These are phyloP conservation scores for Auriscalpium microsporum DNA, from an alignment of 768 basidiomycete species.

Conservation along the genomic window DNA sequence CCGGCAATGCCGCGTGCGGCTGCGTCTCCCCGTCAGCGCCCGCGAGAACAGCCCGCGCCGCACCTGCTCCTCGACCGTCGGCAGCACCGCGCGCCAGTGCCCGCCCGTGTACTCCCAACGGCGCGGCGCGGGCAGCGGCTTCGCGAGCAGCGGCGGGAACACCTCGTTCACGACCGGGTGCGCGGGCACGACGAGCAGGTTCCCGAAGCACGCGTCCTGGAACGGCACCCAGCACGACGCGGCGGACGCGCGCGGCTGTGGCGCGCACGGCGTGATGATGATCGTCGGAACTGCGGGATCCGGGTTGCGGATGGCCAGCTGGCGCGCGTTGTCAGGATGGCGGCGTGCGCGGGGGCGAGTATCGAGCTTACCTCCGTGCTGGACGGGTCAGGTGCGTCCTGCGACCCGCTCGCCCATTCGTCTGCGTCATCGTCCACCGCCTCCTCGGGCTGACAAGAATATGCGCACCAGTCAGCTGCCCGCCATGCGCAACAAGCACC, in stretches of 20 bases:
- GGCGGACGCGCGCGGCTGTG: slow-evolving; percentile 27
- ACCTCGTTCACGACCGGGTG: slow-evolving; percentile 37
- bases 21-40: slow-evolving; percentile 8
- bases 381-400: too few relatives aligned
- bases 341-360: too few relatives aligned
- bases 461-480: too few relatives aligned
- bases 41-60: slow-evolving; percentile 36
- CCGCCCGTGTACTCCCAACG: slow-evolving; percentile 44
- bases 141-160: slow-evolving; percentile 36
- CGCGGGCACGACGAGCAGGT: slow-evolving; percentile 40
- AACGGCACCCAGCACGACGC: slow-evolving; percentile 38
- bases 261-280: slow-evolving; percentile 39
- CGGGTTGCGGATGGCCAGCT: not conserved
- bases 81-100: slow-evolving; percentile 45
- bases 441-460: not conserved
- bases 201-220: slow-evolving; percentile 48
- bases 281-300: slow-evolving; percentile 37
- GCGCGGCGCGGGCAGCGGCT: slow-evolving; percentile 23
- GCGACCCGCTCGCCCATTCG: not conserved
- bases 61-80: slow-evolving; percentile 39
- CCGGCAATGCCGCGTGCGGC: not conserved
- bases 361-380: not conserved
- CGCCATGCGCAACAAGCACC: too few relatives aligned
- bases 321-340: not conserved
- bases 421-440: not conserved